These are phyloP conservation scores for Gossypium laxum DNA, from an alignment of 441 rosid species.

Conservation along the genomic window DNA sequence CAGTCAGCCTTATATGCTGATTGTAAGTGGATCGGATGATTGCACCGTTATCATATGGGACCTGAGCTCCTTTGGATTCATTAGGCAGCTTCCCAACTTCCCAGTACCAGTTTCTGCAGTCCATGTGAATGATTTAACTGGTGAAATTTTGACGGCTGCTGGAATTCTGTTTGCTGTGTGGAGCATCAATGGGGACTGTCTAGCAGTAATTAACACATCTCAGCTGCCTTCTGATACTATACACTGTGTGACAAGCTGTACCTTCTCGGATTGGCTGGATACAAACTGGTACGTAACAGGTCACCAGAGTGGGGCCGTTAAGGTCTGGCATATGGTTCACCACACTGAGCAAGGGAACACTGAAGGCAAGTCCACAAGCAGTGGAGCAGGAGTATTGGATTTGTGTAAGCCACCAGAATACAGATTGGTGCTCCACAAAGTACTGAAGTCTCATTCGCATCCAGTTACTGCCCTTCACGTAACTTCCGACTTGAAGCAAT, in stretches of 20 bases:
- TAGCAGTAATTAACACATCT: conserved; percentile 78
- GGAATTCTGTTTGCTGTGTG: conserved; percentile 91
- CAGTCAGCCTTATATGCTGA: conserved; percentile 95
- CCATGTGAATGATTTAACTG: conserved; percentile 83
- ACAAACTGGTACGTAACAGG: conserved; percentile 93
- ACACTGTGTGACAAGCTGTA: conserved; percentile 71
- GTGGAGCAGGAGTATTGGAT: conserved; percentile 45
- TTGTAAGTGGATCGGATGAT: conserved; percentile 93
- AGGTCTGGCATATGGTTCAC: conserved; percentile 95
- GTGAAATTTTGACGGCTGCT: conserved; percentile 89
- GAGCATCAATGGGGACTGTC: conserved; percentile 98
- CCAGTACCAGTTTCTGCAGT: conserved; percentile 75
- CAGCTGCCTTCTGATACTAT: conserved; percentile 94
- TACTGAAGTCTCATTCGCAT: conserved; percentile 73
- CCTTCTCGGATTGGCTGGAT: conserved; percentile 87
- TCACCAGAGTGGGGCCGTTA: conserved; percentile 95
- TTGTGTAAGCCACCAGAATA: conserved; percentile 63
- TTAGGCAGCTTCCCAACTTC: conserved; percentile 82
- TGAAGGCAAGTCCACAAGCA: conserved; percentile 36
- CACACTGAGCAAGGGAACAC: conserved; percentile 41
- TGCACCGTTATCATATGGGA: conserved; percentile 89
- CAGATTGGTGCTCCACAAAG: conserved; percentile 72
- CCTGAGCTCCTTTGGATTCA: conserved; percentile 74
- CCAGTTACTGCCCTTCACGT: conserved; percentile 80
- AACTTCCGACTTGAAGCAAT: conserved; percentile 74